phyloP scores from a whole-genome alignment of 2,329 filamentous ascomycete species.

The Fusarium albosuccineum region DNA sequence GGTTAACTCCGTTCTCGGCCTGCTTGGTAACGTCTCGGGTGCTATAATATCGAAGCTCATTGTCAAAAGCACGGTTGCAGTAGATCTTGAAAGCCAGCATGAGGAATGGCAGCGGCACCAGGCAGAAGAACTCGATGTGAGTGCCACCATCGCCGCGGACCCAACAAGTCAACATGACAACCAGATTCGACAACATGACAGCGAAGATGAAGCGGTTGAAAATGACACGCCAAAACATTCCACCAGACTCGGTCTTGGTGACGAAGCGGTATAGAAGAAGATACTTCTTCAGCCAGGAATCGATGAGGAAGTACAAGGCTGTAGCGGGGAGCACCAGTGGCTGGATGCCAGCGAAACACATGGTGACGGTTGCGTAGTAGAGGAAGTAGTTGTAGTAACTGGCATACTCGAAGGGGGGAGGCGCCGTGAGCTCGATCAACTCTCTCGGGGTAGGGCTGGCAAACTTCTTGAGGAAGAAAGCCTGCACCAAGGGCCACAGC shows the following conservation, averaged over 20 bases:
- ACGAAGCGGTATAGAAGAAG: constrained; percentile 93
- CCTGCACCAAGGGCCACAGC: constrained; percentile 84
- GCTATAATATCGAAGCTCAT: constrained; percentile 84
- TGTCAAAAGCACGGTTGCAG: constrained; percentile 81
- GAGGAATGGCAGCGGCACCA: constrained; percentile 82
- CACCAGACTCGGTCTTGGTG: constrained; percentile 96
- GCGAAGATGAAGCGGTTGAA: constrained; percentile 95
- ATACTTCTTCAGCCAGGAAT: constrained; percentile 95
- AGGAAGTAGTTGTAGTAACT: constrained; percentile 99
- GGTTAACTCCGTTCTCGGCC: constrained; percentile 57
- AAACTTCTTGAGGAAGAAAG: constrained; percentile 87
- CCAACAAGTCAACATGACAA: constrained; percentile 82
- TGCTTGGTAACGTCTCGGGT: constrained; percentile 68
- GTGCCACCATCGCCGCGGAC: constrained; percentile 73
- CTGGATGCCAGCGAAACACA: constrained; percentile 88
- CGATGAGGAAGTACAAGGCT: constrained; percentile 89
- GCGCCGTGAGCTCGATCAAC: constrained; percentile 92
- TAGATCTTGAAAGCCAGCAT: constrained; percentile 89
- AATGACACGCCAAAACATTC: constrained; percentile 89
- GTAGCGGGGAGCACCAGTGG: constrained; percentile 88
- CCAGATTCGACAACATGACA: constrained; percentile 80
- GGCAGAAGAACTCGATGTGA: constrained; percentile 71
- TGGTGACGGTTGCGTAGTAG: constrained; percentile 90
- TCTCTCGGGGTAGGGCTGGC: constrained; percentile 89
- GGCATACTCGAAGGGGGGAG: constrained; percentile 93